Percentiles rank a stretch among this genome's conserved stretches.
Conservation (phyloP, 306 rosid species). For the Glycine tomentella region DNA sequence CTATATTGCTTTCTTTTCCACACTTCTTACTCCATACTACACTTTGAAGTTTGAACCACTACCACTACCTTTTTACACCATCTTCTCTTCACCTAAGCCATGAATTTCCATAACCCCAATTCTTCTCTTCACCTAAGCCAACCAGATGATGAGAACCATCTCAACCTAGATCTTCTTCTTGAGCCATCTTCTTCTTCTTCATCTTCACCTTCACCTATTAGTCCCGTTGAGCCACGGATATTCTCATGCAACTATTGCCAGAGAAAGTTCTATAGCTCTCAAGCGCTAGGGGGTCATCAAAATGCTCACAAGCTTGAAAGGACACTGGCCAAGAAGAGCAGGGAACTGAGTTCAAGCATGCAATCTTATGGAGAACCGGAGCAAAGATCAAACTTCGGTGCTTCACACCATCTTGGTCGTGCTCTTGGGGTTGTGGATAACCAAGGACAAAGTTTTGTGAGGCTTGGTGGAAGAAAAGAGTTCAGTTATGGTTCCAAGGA, state of each 20-base stretch:
- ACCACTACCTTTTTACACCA: background rate
- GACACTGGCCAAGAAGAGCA: constrained; percentile 87
- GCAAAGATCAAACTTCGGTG: constrained; percentile 14
- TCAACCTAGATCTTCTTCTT: constrained; percentile 71
- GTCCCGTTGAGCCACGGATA: constrained; percentile 55
- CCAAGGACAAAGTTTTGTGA: constrained; percentile 48
- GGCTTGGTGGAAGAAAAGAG: constrained; percentile 47
- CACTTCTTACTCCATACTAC: constrained; percentile 11
- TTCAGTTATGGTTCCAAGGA: constrained; percentile 46
- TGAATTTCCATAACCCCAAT: constrained; percentile 69
- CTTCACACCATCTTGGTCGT: constrained; percentile 19
- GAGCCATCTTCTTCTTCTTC: constrained; percentile 60
- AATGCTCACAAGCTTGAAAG: constrained; percentile 94
- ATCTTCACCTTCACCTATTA: constrained; percentile 53
- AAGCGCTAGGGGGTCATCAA: constrained; percentile 93
- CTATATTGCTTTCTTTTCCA: constrained; percentile 31
- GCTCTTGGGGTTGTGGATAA: constrained; percentile 32
- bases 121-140: constrained; percentile 59
- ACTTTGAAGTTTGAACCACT: constrained; percentile 6
- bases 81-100: constrained; percentile 18
- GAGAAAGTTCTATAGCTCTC: constrained; percentile 85
- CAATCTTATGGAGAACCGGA: constrained; percentile 39
- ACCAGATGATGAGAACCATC: constrained; percentile 39
- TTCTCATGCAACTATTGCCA: constrained; percentile 94
- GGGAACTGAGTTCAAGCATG: constrained; percentile 59